Evolutionary conservation across 768 basidiomycete species (phyloP), one percentile per base, ranked within the genome.

Genomic region (Suillus weaverae): DNA sequence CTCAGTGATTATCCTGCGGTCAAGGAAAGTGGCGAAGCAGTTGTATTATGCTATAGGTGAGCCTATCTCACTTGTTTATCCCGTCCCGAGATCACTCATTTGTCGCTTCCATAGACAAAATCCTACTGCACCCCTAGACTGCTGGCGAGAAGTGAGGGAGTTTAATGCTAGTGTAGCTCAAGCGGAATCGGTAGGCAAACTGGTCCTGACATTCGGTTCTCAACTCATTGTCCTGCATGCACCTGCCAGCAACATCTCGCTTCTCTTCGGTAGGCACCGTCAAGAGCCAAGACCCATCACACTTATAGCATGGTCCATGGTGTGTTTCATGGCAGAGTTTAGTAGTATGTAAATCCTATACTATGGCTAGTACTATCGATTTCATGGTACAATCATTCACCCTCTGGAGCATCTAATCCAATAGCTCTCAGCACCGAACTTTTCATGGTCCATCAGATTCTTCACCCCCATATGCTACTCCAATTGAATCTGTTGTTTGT

Each of bases 31-130:
- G 82, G 85, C 20, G 83, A 87, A 66, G 85, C 84, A 26, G 83
- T 94, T 39, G 81, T 86, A 3, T 80, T 84, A n/a, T 95, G 94
- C 75, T 95, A 94, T 80, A 84, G 75, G 94, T 90, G 66, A 59
- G 86, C 77, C 10, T 16, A 65, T 50, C 22, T 68, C 33, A 33
- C 60, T 50, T 22, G 38, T 20, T 60, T 50, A 18, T 61, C 36
- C 43, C 65, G 30, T 55, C 64, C 32, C 11, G 30, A 51, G 16
- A 26, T 26, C 20, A 11, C 53, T 63, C 65, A 63, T 13, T 64
- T 9, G 66, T 48, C 32, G 20, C 53, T 20, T 48, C 10, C 26
- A 9, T 43, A 81, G 80, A 66, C 69, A 70, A 26, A 77, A 94
- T 71, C 71, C 79, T 5, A 74, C 77, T 1, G 84, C 81, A 1